Conservation (phyloP, 106 monocot genomes). For the Dioscorea dumetorum region DNA sequence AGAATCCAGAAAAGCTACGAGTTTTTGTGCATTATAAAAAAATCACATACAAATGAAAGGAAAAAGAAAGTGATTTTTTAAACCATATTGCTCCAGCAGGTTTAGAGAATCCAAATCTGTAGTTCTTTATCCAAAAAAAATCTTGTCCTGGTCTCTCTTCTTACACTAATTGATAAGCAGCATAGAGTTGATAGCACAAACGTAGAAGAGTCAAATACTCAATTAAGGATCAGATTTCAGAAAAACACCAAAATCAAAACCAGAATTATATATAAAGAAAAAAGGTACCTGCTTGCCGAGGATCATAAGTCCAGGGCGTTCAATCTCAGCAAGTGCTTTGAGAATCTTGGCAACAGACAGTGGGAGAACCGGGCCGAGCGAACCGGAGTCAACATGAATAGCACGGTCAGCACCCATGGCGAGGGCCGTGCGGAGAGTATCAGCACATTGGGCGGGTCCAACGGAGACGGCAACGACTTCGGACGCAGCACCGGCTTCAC, state of each 20-base stretch:
- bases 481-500: conserved; percentile 62
- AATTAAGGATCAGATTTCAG: not conserved
- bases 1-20: too few species aligned
- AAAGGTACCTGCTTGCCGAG: conserved; percentile 82
- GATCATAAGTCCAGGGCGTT: conserved; percentile 80
- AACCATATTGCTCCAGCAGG: too few species aligned
- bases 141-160: too few species aligned
- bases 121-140: too few species aligned
- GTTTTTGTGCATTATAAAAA: too few species aligned
- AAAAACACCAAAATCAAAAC: not conserved
- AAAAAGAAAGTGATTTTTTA: too few species aligned
- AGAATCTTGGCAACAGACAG: conserved; percentile 83
- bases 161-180: too few species aligned
- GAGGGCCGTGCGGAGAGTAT: conserved; percentile 89
- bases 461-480: conserved; percentile 92
- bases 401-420: conserved; percentile 99
- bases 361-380: conserved; percentile 28
- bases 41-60: too few species aligned
- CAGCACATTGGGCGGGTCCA: conserved; percentile 70
- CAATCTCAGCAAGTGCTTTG: conserved; percentile 43
- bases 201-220: not conserved
- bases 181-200: too few species aligned
- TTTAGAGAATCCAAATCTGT: too few species aligned
- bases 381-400: conserved; percentile 55
- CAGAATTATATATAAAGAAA: not conserved